These are phyloP conservation scores for Tillandsia fasciculata DNA, from an alignment of 176 grass and related monocot species.

Conservation along the genomic window DNA sequence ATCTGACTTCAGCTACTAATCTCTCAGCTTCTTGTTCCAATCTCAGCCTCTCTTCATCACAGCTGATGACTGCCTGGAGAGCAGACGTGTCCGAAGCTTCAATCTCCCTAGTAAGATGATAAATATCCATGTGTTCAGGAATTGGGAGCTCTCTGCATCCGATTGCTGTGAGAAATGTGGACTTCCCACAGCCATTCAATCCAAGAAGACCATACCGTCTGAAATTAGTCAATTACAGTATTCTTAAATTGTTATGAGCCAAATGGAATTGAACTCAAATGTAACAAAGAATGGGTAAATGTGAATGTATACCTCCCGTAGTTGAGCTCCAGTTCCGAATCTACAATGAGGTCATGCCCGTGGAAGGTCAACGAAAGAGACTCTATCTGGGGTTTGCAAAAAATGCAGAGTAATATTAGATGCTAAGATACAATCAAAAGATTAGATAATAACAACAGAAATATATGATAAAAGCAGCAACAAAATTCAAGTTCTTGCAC, in stretches of 20 bases:
- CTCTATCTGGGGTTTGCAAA: constrained; percentile 27
- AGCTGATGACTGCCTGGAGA: constrained; percentile 18
- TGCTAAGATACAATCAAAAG: not conserved
- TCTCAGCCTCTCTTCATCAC: constrained; percentile 24
- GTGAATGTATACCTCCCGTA: constrained; percentile 17
- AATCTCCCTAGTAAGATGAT: constrained; percentile 21
- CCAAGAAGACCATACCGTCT: constrained; percentile 26
- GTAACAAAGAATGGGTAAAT: not conserved
- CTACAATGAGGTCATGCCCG: constrained; percentile 34
- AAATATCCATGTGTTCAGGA: constrained; percentile 29
- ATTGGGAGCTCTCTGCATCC: constrained; percentile 25
- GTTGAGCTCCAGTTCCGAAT: constrained; percentile 30
- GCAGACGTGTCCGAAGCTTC: constrained; percentile 18
- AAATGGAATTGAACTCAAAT: not conserved
- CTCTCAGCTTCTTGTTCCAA: constrained; percentile 20
- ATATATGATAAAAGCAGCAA: too few relatives aligned
- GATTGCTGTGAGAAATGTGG: constrained; percentile 20
- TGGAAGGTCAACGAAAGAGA: constrained; percentile 39
- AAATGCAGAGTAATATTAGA: not conserved
- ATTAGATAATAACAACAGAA: too few relatives aligned
- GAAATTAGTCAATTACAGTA: not conserved
- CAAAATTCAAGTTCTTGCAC: too few relatives aligned
- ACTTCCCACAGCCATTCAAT: constrained; percentile 30
- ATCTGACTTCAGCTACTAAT: constrained; percentile 12
- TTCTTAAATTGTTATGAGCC: not conserved